Base-by-base conservation (phyloP, 805 yeast genomes). In the Komagataella pastoris region DNA sequence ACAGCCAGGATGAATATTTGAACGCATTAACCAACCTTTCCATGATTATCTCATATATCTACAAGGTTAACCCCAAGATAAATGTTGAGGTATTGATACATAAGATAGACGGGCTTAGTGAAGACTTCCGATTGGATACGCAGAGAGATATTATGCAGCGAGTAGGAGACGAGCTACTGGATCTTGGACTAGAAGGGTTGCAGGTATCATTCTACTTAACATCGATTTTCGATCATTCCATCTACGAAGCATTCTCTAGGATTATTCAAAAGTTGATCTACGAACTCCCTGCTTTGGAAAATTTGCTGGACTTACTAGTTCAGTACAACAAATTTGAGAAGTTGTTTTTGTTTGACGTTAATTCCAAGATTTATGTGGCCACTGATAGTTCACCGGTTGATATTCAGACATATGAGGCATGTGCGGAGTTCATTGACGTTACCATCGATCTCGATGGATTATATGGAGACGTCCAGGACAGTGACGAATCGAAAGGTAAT, bases 341-440 rank as follows among this genome's bases (percentile, higher is more conserved):
- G 69, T 91, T 93, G 17, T 93, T 90, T 60, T 65, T 93, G 53
- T 91, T 93, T 60, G 99, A 93, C 63, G 80, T 91, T 23, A 86
- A 87, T 61, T 85, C 96, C 17, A 93, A 93, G 64, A 87, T 93
- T 18, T 93, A 91, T 63, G 89, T 91, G 49, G 97, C 97, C 4
- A 91, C 98, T 0, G 99, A 93, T 65, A 86, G 96, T 0, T 82
- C 90, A 1, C 97, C 98, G 0, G 96, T 91, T 45, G 98, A 91
- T 67, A 85, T 88, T 46, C 96, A 89, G 61, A 87, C 95, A 0
- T 93, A 93, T 64, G 97, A 93, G 64, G 95, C 91, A 1, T 93
- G 98, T 66, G 95, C 97, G 0, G 98, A 93, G 61, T 93, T 93
- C 61, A 91, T 93, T 48, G 98, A 93, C 65, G 93, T 91, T 14